A percentile compares a stretch with the other conserved stretches of the same genome.
Conservation (phyloP, 2,329 filamentous ascomycete species). For the Paecilomyces sp. region DNA sequence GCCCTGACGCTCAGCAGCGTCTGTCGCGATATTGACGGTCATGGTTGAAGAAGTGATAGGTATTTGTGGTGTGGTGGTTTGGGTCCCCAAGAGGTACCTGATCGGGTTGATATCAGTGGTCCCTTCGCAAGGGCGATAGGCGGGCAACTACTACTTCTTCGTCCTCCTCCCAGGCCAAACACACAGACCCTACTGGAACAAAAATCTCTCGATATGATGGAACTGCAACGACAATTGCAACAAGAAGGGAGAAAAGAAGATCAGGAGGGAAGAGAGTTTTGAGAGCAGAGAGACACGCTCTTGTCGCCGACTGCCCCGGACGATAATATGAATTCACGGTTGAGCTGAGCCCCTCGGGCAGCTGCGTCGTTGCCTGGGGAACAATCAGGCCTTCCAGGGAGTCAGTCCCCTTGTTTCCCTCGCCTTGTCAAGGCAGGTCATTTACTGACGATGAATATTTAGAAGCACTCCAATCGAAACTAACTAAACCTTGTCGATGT, state of each 20-base stretch:
- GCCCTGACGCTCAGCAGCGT: conserved; percentile 24
- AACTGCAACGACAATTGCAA: neutral
- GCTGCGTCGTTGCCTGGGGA: neutral
- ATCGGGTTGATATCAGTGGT: neutral
- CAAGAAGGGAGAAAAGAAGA: neutral
- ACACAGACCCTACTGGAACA: neutral
- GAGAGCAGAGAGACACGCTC: neutral
- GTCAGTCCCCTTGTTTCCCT: neutral
- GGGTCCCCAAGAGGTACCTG: neutral
- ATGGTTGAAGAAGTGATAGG: conserved; percentile 15
- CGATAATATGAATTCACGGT: neutral
- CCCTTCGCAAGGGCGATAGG: neutral
- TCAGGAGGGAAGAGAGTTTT: neutral
- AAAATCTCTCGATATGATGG: neutral
- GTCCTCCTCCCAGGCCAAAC: neutral
- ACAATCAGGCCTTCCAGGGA: neutral
- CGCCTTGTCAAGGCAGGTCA: neutral
- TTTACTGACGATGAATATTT: neutral
- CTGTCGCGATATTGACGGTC: conserved; percentile 26
- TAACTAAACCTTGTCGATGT: neutral
- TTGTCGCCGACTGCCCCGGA: neutral
- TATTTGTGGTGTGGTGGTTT: neutral
- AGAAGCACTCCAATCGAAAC: neutral
- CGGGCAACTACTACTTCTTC: neutral
- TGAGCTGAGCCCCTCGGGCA: neutral